Evolutionary conservation across 768 basidiomycete genomes (phyloP), one percentile per base, ranked within the genome.

Genomic region (Royoungia palumana): DNA sequence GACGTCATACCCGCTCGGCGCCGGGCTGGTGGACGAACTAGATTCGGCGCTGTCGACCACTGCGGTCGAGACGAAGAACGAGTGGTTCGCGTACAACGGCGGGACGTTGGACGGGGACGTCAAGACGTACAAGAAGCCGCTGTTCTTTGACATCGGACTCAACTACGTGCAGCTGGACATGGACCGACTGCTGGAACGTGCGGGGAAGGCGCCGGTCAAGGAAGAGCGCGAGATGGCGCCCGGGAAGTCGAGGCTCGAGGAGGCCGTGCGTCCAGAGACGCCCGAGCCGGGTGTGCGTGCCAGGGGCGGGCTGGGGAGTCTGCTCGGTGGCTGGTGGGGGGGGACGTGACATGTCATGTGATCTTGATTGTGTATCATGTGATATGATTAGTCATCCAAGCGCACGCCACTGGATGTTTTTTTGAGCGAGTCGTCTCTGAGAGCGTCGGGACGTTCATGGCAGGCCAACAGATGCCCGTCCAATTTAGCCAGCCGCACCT

Each of bases 101-200:
- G 89, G 89, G 3, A 70, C 74, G 6, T 57, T 70, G 28, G 65
- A 72, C 12, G 63, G 64, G 0, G 74, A 78, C 41, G 62, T 72
- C 41, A 74, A 76, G 58, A 66, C 73, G 34, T 73, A 83, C 61
- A 83, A 85, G 72, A 95, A 95, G 63, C 90, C 91, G 14, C 60
- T 92, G 35, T 96, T 97, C 74, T 96, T 94, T 69, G 90, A 96
- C 64, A 87, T 92, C 52, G 94, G 92, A 16, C 81, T 94, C 59
- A 96, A 95, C 68, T 96, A 95, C 62, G 84, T 91, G 46, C 82
- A 88, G 54, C 68, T 93, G 50, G 89, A 94, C 59, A 85, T 94
- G 82, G 87, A 89, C 38, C 71, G 79, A 43, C 67, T 96, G 49
- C 70, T 82, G 59, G 78, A 76, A 49, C 74, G 86, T 16, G 88